Evolutionary conservation across 2,329 filamentous ascomycete genomes (phyloP), one percentile per base, ranked within the genome.

Genomic region (Neurospora sp.): DNA sequence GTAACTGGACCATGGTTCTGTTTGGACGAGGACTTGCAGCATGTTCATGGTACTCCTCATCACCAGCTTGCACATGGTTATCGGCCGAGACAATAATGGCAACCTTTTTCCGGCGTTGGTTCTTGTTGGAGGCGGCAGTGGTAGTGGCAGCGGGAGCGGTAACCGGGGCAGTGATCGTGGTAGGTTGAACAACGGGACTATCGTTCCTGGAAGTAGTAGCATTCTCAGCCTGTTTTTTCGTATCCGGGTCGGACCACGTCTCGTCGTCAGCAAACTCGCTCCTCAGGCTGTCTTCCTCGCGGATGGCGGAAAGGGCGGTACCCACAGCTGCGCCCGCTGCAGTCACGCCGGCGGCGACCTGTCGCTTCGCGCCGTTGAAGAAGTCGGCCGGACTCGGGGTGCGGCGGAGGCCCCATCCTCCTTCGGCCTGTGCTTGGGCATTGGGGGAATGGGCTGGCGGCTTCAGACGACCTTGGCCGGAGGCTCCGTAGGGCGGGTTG

Each of bases 371-470:
- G 36, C 88, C 90, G 77, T 96, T 92, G 73, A 97, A 89, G 75
- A 97, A 88, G 79, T 97, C 93, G 79, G 96, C 92, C 17, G 94
- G 93, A 78, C 92, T 96, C 19, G 93, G 90, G 2, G 92, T 93
- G 75, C 92, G 88, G 76, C 92, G 87, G 78, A 97, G 85, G 72
- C 93, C 87, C 84, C 94, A 90, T 77, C 78, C 80, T 33, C 19
- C n/a, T 66, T 73, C 70, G 80, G 77, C 72, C 76, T 72, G 69
- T 79, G 73, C 52, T 62, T 62, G 52, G 52, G 19, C 43, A 10
- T 23, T 23, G n/a, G 43, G 19, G 4, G 76, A 78, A 11, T 66
- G 75, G 46, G 74, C 80, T 68, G 81, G 80, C 57, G 78, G 79
- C 43, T 78, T 78, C 37, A 76, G 74, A 43, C 75, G 75, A 68